Conservation (phyloP, 805 yeast species). For the Kluyveromyces siamensis region DNA sequence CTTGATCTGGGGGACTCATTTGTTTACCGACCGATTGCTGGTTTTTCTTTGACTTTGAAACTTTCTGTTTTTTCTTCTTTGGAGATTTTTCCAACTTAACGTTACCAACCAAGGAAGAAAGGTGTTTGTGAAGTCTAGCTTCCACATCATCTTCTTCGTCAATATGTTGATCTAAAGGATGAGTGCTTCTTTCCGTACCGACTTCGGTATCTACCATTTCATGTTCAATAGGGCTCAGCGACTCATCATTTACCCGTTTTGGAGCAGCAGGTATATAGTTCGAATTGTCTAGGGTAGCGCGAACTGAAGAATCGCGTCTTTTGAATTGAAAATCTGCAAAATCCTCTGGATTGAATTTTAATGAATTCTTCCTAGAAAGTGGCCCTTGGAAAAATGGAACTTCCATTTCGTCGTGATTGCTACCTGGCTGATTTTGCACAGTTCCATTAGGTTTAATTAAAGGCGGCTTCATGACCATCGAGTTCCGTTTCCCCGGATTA, state of each 20-base stretch:
- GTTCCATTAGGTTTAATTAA: conserved; percentile 1
- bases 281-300: conserved; percentile 16
- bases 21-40: conserved; percentile 1
- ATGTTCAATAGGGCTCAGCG: conserved; percentile 1
- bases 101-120: conserved; percentile 2
- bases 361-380: conserved; percentile 22
- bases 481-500: conserved; percentile 8
- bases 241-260: conserved; percentile 7
- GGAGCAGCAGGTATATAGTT: conserved; percentile 13
- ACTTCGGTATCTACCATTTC: conserved; percentile 1
- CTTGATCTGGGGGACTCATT: not conserved
- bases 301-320: conserved; percentile 25
- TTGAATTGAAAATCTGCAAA: conserved; percentile 24
- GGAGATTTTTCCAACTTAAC: not conserved
- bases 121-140: conserved; percentile 5
- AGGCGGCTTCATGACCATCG: conserved; percentile 9
- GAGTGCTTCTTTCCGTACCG: conserved; percentile 4
- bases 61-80: not conserved
- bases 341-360: conserved; percentile 24
- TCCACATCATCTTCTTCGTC: conserved; percentile 4
- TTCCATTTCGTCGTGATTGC: conserved; percentile 6
- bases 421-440: not conserved
- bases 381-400: conserved; percentile 7
- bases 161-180: conserved; percentile 2
- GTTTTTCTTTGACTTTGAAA: not conserved